phyloP scores from a whole-genome alignment of 2,329 filamentous ascomycete genomes.

The Fusarium duplospermum region DNA sequence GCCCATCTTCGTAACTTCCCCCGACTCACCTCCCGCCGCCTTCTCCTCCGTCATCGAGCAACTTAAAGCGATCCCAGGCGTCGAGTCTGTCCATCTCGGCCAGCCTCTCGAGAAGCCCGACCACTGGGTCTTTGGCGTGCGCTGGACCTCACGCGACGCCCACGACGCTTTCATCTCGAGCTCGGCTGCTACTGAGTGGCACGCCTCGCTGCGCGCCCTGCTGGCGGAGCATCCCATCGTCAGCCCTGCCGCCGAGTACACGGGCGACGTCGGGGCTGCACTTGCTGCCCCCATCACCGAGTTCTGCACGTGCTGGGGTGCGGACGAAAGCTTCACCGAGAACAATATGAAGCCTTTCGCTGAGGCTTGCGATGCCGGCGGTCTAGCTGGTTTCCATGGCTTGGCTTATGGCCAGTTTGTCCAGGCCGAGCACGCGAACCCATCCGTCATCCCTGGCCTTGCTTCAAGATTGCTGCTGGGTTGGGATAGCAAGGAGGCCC shows the following conservation, averaged over 20 bases:
- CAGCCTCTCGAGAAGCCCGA: slow-evolving; percentile 49
- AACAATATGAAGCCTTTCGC: slow-evolving; percentile 47
- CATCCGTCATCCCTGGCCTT: slow-evolving; percentile 43
- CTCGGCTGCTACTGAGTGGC: slow-evolving; percentile 54
- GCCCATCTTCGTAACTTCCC: slow-evolving; percentile 38
- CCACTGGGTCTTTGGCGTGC: slow-evolving; percentile 48
- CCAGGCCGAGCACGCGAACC: slow-evolving; percentile 44
- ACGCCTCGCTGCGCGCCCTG: slow-evolving; percentile 51
- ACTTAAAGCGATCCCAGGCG: slow-evolving; percentile 48
- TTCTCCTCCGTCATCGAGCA: slow-evolving; percentile 43
- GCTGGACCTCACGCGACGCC: slow-evolving; percentile 49
- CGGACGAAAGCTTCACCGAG: slow-evolving; percentile 47
- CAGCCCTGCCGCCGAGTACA: slow-evolving; percentile 32
- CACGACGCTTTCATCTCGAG: slow-evolving; percentile 56
- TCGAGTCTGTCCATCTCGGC: slow-evolving; percentile 50
- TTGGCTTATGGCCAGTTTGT: slow-evolving; percentile 50
- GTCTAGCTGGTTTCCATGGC: slow-evolving; percentile 47
- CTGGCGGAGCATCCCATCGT: slow-evolving; percentile 43
- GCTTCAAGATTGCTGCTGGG: slow-evolving; percentile 51
- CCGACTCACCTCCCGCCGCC: slow-evolving; percentile 42
- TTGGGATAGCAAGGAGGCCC: slow-evolving; percentile 55
- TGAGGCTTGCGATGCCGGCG: slow-evolving; percentile 34
- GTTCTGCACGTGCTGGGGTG: slow-evolving; percentile 51
- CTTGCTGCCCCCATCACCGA: slow-evolving; percentile 54
- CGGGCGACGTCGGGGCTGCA: slow-evolving; percentile 39